Conservation (phyloP, 2,329 filamentous ascomycete species). For the Metarhizium anisopliae region DNA sequence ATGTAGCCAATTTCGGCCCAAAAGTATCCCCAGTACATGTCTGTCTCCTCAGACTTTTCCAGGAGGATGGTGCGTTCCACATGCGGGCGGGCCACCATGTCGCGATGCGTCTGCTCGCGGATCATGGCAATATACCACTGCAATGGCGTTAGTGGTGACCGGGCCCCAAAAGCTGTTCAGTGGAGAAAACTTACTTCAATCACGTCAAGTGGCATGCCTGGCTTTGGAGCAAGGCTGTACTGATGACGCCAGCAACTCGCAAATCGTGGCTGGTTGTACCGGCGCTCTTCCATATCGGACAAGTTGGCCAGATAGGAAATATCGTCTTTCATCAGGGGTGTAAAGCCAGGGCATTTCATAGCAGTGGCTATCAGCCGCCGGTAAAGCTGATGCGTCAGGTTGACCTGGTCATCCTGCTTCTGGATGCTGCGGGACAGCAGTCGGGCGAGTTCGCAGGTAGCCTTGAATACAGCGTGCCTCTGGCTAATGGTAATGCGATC, state of each 20-base stretch:
- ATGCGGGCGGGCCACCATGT: conserved; percentile 29
- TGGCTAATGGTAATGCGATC: conserved; percentile 48
- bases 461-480: conserved; percentile 42
- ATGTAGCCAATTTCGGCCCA: conserved; percentile 38
- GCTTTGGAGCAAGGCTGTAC: conserved; percentile 42
- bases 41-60: conserved; percentile 21
- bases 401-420: conserved; percentile 27
- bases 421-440: conserved; percentile 35
- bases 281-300: conserved; percentile 21
- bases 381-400: conserved; percentile 43
- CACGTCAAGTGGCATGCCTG: conserved; percentile 39
- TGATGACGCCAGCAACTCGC: conserved; percentile 42
- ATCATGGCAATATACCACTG: conserved; percentile 51
- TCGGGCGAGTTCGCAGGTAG: conserved; percentile 38
- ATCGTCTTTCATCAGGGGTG: conserved; percentile 51
- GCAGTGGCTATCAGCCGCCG: conserved; percentile 42
- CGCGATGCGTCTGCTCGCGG: conserved; percentile 39
- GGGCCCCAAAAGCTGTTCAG: too few relatives aligned
- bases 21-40: conserved; percentile 44
- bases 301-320: conserved; percentile 36
- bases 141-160: not conserved
- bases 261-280: conserved; percentile 38
- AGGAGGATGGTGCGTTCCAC: conserved; percentile 31
- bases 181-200: conserved; percentile 34
- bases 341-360: conserved; percentile 53